A percentile compares a stretch with the other conserved stretches of the same genome.
phyloP scores from a whole-genome alignment of 768 basidiomycete species.

The Imleria badia region DNA sequence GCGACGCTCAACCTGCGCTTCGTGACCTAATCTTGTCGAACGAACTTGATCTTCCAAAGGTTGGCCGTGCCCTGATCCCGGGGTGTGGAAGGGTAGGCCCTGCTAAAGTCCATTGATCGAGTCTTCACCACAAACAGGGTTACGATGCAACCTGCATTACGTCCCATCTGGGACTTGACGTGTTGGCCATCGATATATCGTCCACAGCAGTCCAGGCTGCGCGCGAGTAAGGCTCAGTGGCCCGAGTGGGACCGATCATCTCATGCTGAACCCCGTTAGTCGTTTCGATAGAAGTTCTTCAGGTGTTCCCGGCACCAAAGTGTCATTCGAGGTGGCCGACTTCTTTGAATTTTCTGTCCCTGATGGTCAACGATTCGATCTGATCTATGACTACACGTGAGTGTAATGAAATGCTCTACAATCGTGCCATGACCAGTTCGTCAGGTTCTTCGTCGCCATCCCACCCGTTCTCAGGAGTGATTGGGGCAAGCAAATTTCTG shows the following conservation, averaged over 20 bases:
- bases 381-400: conserved; percentile 21
- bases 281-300: neutral
- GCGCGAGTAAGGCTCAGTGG: conserved; percentile 15
- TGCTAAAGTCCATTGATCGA: neutral
- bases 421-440: neutral
- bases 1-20: conserved; percentile 55
- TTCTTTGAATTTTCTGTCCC: conserved; percentile 21
- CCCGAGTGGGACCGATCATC: neutral
- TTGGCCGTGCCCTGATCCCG: conserved; percentile 48
- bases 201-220: conserved; percentile 16
- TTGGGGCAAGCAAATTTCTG: conserved; percentile 60
- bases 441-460: conserved; percentile 64
- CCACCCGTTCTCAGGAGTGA: conserved; percentile 49
- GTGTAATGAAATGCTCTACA: neutral
- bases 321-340: conserved; percentile 20
- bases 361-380: conserved; percentile 9
- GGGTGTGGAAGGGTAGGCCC: conserved; percentile 52
- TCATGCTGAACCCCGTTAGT: conserved; percentile 2
- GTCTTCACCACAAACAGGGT: conserved; percentile 11
- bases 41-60: conserved; percentile 42
- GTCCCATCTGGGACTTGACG: conserved; percentile 18
- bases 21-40: conserved; percentile 48
- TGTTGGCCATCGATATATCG: conserved; percentile 20
- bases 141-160: conserved; percentile 20
- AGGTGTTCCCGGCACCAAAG: neutral